phyloP scores from a whole-genome alignment of 2,329 filamentous ascomycete genomes.

The Albifimbria verrucaria region DNA sequence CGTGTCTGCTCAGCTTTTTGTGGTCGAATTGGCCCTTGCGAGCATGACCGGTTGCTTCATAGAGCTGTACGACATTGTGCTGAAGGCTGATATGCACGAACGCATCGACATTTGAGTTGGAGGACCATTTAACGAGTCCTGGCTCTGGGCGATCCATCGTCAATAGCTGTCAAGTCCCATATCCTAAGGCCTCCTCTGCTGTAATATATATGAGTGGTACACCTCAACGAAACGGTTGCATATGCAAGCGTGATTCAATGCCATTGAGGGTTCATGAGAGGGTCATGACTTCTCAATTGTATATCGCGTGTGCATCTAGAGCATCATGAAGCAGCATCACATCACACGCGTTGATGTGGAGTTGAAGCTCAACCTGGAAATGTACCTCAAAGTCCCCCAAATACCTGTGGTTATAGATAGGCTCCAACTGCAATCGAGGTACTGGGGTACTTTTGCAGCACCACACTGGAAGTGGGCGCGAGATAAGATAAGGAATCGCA shows the following conservation, averaged over 20 bases:
- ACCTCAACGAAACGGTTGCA: not conserved
- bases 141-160: slow-evolving; percentile 58
- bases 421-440: no score
- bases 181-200: no score
- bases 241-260: not conserved
- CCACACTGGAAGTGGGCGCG: not conserved
- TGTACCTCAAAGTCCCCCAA: no score
- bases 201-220: no score
- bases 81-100: slow-evolving; percentile 66
- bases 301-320: not conserved
- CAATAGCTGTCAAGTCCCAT: not conserved
- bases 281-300: not conserved
- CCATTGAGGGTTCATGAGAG: not conserved
- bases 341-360: not conserved
- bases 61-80: slow-evolving; percentile 60
- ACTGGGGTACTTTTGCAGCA: no score
- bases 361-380: not conserved
- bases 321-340: not conserved
- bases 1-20: slow-evolving; percentile 53
- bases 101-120: slow-evolving; percentile 53
- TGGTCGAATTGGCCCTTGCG: slow-evolving; percentile 56
- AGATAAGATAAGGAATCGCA: slow-evolving; percentile 20
- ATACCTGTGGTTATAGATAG: no score
- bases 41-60: slow-evolving; percentile 59
- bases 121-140: slow-evolving; percentile 65